Percentiles rank a stretch among this genome's conserved stretches.
Evolutionary conservation across 2,329 filamentous ascomycete species (phyloP).

Genomic region (Talaromyces sp.): DNA sequence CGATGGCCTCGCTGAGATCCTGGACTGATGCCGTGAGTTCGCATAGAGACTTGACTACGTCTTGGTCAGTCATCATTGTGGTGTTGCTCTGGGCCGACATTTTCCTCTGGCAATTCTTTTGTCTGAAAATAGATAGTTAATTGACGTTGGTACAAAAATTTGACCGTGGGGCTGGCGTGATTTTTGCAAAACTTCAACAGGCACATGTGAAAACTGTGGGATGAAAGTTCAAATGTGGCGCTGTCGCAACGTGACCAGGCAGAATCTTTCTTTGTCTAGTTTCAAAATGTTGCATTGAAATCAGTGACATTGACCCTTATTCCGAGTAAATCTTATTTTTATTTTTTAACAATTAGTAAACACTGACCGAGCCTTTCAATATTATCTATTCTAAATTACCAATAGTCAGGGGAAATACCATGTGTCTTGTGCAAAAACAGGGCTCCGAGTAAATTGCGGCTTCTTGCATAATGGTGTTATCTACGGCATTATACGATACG

Average conservation of each 20-base stretch:
- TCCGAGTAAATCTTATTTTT: neutral
- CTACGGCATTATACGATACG: neutral
- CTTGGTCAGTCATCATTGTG: slow-evolving; percentile 3
- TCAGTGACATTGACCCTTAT: neutral
- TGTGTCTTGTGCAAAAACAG: neutral
- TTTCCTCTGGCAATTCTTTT: neutral
- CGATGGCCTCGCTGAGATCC: neutral
- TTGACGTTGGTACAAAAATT: neutral
- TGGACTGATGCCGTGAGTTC: slow-evolving; percentile 2
- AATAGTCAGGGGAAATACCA: neutral
- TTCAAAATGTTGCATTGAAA: neutral
- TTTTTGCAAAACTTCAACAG: too few species aligned
- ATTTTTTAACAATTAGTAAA: neutral
- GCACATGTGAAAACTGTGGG: too few species aligned
- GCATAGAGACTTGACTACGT: neutral
- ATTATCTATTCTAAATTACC: neutral
- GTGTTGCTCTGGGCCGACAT: neutral
- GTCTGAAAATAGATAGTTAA: neutral
- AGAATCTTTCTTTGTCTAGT: neutral
- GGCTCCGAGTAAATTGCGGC: neutral
- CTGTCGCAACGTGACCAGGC: neutral
- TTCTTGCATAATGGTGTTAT: neutral
- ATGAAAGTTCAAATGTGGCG: neutral
- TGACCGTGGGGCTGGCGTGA: too few species aligned
- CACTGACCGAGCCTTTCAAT: neutral